phyloP scores from a whole-genome alignment of 805 yeast genomes.

The Yarrowia sp. region DNA sequence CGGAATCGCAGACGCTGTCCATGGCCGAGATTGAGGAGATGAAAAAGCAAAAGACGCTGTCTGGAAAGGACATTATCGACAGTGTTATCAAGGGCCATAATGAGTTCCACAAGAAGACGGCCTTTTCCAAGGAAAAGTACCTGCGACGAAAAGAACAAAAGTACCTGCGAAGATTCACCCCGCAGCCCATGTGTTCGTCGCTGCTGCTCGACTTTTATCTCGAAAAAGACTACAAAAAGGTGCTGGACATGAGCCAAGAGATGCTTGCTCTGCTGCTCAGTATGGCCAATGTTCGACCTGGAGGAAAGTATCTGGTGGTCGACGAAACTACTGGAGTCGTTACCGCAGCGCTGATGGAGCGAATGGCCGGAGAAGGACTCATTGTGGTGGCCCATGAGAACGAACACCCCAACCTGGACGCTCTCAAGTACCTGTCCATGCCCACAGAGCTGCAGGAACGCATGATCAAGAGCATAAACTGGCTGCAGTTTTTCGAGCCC shows the following conservation, averaged over 20 bases:
- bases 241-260: constrained; percentile 82
- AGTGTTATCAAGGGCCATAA: constrained; percentile 79
- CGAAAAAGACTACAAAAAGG: constrained; percentile 70
- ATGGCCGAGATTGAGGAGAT: constrained; percentile 80
- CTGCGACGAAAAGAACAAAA: constrained; percentile 87
- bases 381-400: constrained; percentile 82
- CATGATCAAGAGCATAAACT: constrained; percentile 66
- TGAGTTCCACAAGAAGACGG: constrained; percentile 83
- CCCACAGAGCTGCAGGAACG: constrained; percentile 49
- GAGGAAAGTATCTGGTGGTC: constrained; percentile 80
- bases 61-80: constrained; percentile 73
- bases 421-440: constrained; percentile 59
- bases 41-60: constrained; percentile 55
- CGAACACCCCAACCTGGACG: constrained; percentile 82
- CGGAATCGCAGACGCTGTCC: constrained; percentile 64
- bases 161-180: constrained; percentile 78
- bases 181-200: constrained; percentile 69
- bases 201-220: constrained; percentile 68
- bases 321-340: constrained; percentile 97
- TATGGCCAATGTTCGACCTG: constrained; percentile 79
- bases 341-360: constrained; percentile 78
- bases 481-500: constrained; percentile 82
- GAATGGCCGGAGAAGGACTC: constrained; percentile 73
- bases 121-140: constrained; percentile 88
- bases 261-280: constrained; percentile 72